These are phyloP conservation scores for Clitopilus hobsonii DNA, from an alignment of 768 basidiomycete genomes.

Conservation along the genomic window DNA sequence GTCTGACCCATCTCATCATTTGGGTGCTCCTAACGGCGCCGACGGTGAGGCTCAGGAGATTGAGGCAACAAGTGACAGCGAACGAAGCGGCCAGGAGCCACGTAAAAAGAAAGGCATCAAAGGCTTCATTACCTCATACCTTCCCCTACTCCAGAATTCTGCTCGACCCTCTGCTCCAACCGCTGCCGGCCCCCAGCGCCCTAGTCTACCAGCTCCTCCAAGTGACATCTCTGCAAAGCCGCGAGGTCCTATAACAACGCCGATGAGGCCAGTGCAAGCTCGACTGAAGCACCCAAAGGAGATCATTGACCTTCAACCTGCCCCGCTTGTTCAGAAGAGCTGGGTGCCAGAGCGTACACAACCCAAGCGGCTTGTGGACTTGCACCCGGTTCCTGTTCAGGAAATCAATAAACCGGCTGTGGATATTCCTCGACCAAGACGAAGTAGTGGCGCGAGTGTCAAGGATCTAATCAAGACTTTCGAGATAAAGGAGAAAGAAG, in stretches of 20 bases:
- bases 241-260: conserved; percentile 57
- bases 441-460: conserved; percentile 67
- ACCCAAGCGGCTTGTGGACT: conserved; percentile 48
- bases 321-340: conserved; percentile 33
- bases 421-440: conserved; percentile 32
- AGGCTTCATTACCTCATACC: conserved; percentile 57
- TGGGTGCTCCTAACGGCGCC: not conserved
- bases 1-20: not conserved
- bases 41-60: too few relatives aligned
- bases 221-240: conserved; percentile 42
- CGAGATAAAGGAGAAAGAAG: conserved; percentile 36
- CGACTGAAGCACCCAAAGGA: conserved; percentile 56
- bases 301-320: conserved; percentile 55
- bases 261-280: conserved; percentile 44
- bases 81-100: too few relatives aligned
- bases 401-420: conserved; percentile 15
- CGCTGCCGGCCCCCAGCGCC: conserved; percentile 19
- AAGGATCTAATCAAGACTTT: conserved; percentile 66
- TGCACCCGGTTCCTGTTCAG: conserved; percentile 38
- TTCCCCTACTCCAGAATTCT: conserved; percentile 46
- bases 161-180: conserved; percentile 15
- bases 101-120: conserved; percentile 39
- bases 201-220: conserved; percentile 53
- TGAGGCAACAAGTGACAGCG: too few relatives aligned
- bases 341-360: conserved; percentile 37